These are phyloP conservation scores for Dothideomycetidae sp. DNA, from an alignment of 2,329 filamentous ascomycete genomes.

Conservation along the genomic window DNA sequence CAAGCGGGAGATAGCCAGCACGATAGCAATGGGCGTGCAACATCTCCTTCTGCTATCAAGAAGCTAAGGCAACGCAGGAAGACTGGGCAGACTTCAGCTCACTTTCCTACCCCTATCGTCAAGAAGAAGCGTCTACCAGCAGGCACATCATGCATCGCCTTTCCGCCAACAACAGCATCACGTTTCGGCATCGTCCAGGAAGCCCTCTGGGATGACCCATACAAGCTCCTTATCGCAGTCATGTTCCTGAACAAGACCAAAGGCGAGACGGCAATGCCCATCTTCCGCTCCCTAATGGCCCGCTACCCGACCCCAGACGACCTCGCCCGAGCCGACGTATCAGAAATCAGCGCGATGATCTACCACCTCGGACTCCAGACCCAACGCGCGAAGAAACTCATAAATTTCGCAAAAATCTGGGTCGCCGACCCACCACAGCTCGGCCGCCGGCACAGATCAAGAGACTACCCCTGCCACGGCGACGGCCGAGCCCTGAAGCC, in stretches of 20 bases:
- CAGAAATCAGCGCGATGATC: slow-evolving; percentile 49
- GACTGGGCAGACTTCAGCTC: slow-evolving; percentile 21
- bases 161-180: slow-evolving; percentile 49
- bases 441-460: slow-evolving; percentile 42
- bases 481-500: slow-evolving; percentile 36
- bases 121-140: slow-evolving; percentile 17
- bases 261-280: slow-evolving; percentile 59
- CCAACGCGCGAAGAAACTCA: slow-evolving; percentile 52
- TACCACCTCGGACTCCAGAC: slow-evolving; percentile 56
- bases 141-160: slow-evolving; percentile 37
- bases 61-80: slow-evolving; percentile 20
- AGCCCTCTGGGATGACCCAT: slow-evolving; percentile 57
- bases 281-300: slow-evolving; percentile 54
- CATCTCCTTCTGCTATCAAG: too few species aligned
- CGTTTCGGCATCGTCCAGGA: slow-evolving; percentile 77
- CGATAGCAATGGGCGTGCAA: too few species aligned
- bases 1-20: too few species aligned
- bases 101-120: slow-evolving; percentile 18
- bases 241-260: slow-evolving; percentile 75
- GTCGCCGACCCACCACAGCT: slow-evolving; percentile 45
- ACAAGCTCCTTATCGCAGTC: slow-evolving; percentile 62
- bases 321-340: slow-evolving; percentile 43
- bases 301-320: slow-evolving; percentile 51
- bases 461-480: slow-evolving; percentile 39
- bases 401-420: slow-evolving; percentile 58